Base-by-base conservation (phyloP, 2,329 filamentous ascomycete genomes). In the Cladosporium sp. region DNA sequence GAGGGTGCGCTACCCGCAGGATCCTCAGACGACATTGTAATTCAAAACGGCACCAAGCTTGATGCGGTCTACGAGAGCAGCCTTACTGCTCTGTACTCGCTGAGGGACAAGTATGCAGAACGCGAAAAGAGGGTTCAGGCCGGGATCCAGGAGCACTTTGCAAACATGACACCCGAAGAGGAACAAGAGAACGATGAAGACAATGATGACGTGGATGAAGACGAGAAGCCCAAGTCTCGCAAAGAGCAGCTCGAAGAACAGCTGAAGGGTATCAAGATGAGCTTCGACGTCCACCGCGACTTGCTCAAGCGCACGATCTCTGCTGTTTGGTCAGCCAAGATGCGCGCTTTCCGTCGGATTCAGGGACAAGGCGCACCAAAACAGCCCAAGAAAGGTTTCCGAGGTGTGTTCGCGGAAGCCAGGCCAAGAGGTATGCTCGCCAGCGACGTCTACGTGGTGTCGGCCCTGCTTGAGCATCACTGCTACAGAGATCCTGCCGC, bases 401-500 rank as follows among this genome's bases (percentile, higher is more conserved):
- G 94, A 60, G 88, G 91, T 64, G 85, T 97, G 12, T 97, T 99
- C 69, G 87, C 85, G 2, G 91, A 97, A 71, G 92, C 94, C 48
- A 85, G 94, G 34, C 88, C 89, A 67, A 86, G 87, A 62, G 95
- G 94, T 17, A 88, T 91, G 54, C 83, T 99, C 45, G 94, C 91
- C 7, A 96, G 91, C 66, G 94, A 97, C 70, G 90, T 97, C 5
- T 99, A 99, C 70, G 89, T 97, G 55, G 91, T 91, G 1, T 91
- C 91, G 64, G 94, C 95, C 15, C 80, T 96, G 59, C 89, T 99
- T 68, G 94, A 99, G 72, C 93, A 94, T 70, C 87, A 96, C 65
- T 95, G 95, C 64, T 99, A 99, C 74, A 94, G 96, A 69, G 94
- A 97, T 67, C 84, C 87, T 0, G 90, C 94, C 0, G 93, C 92